Base-by-base conservation (phyloP, 1,284 basidiomycete genomes). In the Ganoderma meredithae region DNA sequence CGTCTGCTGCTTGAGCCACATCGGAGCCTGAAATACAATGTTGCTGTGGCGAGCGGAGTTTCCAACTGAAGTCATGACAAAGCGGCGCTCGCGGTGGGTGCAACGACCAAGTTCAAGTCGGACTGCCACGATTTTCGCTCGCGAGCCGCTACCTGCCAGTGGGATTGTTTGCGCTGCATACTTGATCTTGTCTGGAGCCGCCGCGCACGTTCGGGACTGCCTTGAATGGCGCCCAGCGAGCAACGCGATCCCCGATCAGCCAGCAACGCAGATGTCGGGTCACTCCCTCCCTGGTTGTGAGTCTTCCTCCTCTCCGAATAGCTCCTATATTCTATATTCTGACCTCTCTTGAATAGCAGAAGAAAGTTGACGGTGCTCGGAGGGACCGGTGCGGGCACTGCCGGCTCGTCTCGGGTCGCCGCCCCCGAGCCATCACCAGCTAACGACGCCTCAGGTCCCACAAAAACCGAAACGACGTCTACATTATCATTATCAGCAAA, bases 141-240 rank as follows among this genome's bases (percentile, higher is more conserved):
- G 22, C 47, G 9, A 49, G 22, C 47, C 25, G 47, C 47, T 49
- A 25, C 47, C 47, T 10, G 22, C 22, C 2, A 49, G 47, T 25
- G 22, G 47, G 47, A 4, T 49, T 12, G 8, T 9, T 49, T 22
- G 22, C 10, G 22, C 22, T 49, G 47, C 12, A 13, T 49, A 49
- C 2, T 49, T 49, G 47, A 25, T 49, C 47, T 25, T 6, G 47
- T 49, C 47, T 49, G 47, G 47, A 49, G 47, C 47, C 47, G 47
- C 47, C 10, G 47, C 47, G 47, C 47, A 49, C 47, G 47, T 25
- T 49, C 47, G 47, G 47, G 47, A 49, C 47, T 49, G 47, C 47
- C 47, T 49, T 49, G 47, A 49, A 49, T 49, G 47, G 47, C 47
- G 22, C 47, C 47, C 47, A 49, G 47, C 47, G 47, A 49, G 47